These are phyloP conservation scores for Suillus americanus DNA, from an alignment of 768 basidiomycete genomes.

Conservation along the genomic window DNA sequence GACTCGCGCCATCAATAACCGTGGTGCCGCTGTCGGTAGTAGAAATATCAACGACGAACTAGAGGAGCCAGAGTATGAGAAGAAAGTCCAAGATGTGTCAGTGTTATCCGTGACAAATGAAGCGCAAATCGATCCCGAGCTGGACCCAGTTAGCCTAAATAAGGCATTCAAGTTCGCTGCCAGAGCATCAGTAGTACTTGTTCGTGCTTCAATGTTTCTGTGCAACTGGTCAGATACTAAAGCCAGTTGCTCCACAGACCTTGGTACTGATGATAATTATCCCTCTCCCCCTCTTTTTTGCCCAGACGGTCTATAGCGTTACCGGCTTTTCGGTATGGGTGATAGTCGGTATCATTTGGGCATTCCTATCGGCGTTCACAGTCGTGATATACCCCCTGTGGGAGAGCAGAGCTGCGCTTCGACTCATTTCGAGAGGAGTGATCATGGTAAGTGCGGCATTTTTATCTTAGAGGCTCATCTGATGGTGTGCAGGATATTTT, in stretches of 20 bases:
- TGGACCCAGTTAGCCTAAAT: constrained; percentile 62
- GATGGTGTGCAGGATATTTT: constrained; percentile 37
- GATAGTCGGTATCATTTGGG: constrained; percentile 78
- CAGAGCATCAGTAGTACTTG: constrained; percentile 67
- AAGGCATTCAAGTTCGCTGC: constrained; percentile 84
- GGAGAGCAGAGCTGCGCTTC: constrained; percentile 73
- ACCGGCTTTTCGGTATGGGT: constrained; percentile 79
- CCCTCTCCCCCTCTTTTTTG: constrained; percentile 86
- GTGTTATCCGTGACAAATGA: constrained; percentile 39
- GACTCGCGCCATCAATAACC: constrained; percentile 73
- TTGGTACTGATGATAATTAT: constrained; percentile 69
- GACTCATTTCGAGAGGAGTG: constrained; percentile 57
- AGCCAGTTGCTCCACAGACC: constrained; percentile 36
- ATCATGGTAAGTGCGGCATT: constrained; percentile 47
- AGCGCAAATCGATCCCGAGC: constrained; percentile 46
- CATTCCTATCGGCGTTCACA: constrained; percentile 69
- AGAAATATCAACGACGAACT: constrained; percentile 16
- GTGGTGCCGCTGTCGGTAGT: constrained; percentile 5
- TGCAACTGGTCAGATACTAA: not conserved
- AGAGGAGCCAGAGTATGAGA: constrained; percentile 35
- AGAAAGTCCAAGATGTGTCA: constrained; percentile 32
- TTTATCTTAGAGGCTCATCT: not conserved
- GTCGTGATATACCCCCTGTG: constrained; percentile 87
- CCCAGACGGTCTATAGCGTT: constrained; percentile 66
- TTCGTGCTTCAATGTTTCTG: constrained; percentile 31